These are phyloP conservation scores for Pseudogymnoascus sp. DNA, from an alignment of 2,329 filamentous ascomycete genomes.

Conservation along the genomic window DNA sequence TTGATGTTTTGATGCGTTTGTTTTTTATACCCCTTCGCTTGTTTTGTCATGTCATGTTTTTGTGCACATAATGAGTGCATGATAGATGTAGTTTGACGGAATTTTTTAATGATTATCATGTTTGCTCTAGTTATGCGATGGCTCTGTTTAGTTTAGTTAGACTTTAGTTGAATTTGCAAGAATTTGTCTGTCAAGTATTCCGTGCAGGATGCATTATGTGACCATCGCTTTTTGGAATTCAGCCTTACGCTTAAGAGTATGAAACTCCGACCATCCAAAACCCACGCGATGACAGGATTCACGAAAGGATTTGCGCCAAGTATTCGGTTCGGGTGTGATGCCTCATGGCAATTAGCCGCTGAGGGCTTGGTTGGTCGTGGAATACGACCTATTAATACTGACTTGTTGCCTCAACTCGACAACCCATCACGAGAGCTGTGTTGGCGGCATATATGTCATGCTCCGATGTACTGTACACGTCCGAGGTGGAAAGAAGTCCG, in stretches of 20 bases:
- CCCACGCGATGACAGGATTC: no score
- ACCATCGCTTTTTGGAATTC: not conserved
- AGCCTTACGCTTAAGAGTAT: not conserved
- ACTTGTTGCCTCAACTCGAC: not conserved
- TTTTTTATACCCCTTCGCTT: constrained; percentile 8
- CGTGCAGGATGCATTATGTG: not conserved
- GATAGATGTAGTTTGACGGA: constrained; percentile 3
- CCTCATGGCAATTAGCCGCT: not conserved
- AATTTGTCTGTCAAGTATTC: not conserved
- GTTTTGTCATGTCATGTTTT: constrained; percentile 9
- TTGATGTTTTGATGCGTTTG: constrained; percentile 9
- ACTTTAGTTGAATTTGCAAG: not conserved
- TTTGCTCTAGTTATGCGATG: constrained; percentile 1
- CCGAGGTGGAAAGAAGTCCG: not conserved
- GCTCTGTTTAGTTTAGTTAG: constrained; percentile 8
- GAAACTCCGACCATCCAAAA: not conserved
- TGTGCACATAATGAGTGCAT: constrained; percentile 8
- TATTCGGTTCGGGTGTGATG: not conserved
- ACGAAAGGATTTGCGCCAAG: not conserved
- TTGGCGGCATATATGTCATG: not conserved
- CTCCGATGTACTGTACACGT: not conserved
- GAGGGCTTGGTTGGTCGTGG: not conserved
- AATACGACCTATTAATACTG: not conserved
- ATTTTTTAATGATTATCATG: constrained; percentile 10
- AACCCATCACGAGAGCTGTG: not conserved